phyloP scores from a whole-genome alignment of 306 rosid genomes.

The Dalbergia cochinchinensis region DNA sequence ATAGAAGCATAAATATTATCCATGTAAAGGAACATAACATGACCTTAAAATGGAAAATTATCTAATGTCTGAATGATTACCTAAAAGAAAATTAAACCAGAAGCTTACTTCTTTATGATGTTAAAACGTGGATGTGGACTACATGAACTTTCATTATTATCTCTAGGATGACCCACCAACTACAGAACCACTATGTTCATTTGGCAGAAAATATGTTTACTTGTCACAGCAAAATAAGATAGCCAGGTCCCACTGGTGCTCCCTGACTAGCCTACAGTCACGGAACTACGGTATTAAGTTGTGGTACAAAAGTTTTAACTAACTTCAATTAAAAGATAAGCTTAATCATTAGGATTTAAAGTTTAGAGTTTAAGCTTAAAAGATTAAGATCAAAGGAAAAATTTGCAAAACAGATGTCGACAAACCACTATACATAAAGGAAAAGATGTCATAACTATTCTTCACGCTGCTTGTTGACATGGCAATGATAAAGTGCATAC shows the following conservation, averaged over 20 bases:
- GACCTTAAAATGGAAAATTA: background rate
- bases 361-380: constrained; percentile 19
- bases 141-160: constrained; percentile 30
- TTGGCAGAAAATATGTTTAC: constrained; percentile 23
- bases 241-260: constrained; percentile 13
- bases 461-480: constrained; percentile 4
- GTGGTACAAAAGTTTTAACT: constrained; percentile 25
- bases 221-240: constrained; percentile 19
- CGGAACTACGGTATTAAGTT: background rate
- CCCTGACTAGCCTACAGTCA: constrained; percentile 17
- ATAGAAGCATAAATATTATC: background rate
- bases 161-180: constrained; percentile 23
- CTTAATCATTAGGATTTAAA: background rate
- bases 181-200: constrained; percentile 21
- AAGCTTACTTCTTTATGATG: constrained; percentile 15
- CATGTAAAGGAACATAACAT: background rate
- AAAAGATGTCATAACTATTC: background rate
- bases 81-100: constrained; percentile 16
- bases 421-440: background rate
- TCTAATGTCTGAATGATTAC: background rate
- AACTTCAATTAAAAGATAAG: constrained; percentile 18
- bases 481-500: constrained; percentile 41
- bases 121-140: constrained; percentile 16
- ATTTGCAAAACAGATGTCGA: background rate
- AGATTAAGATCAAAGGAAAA: background rate